Base-by-base conservation (phyloP, 2,329 filamentous ascomycete genomes). In the Colletotrichum sp. region DNA sequence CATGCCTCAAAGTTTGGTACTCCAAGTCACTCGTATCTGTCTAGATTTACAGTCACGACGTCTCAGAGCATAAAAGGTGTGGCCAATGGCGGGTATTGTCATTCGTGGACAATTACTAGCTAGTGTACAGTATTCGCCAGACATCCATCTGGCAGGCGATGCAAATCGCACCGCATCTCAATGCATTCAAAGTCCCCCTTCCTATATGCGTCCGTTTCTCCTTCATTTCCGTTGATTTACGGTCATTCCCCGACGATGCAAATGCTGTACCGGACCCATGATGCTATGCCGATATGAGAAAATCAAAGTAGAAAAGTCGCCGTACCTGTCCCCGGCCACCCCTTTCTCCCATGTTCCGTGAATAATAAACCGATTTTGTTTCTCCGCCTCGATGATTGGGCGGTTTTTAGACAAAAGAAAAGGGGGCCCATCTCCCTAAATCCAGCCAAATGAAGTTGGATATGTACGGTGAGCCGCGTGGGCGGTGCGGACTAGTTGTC, bases 401-500 rank as follows among this genome's bases (percentile, higher is more conserved):
- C 73, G 12, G 24, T n/a, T 9, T 39, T 65, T 28, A 30, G 15
- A 72, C 39, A 67, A 75, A 24, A 34, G 59, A 64, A 64, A 72
- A 34, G 16, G 59, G 13, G 16, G 2, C 7, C 21, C 12, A 6
- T 26, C 18, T 16, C 24, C 57, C n/a, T 21, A 13, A 30, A 67
- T 59, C 39, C 63, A 75, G 39, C 43, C 57, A 28, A 63, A 21
- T 39, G 6, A 28, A 66, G 24, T 52, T 60, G 70, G 30, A n/a
- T 43, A 67, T 65, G 55, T 75, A 72, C 63, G 64, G 43, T 18
- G 12, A 26, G 21, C n/a, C n/a, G 21, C 59, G 24, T 30, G n/a
- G 9, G 13, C 7, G 30, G 26, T 55, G 61, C 55, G 39, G 6
- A 24, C 36, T 65, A 76, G 64, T 59, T 77, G 55, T 94, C 92